Evolutionary conservation across 2,329 filamentous ascomycete genomes (phyloP).

Genomic region (Penicillium sp.): DNA sequence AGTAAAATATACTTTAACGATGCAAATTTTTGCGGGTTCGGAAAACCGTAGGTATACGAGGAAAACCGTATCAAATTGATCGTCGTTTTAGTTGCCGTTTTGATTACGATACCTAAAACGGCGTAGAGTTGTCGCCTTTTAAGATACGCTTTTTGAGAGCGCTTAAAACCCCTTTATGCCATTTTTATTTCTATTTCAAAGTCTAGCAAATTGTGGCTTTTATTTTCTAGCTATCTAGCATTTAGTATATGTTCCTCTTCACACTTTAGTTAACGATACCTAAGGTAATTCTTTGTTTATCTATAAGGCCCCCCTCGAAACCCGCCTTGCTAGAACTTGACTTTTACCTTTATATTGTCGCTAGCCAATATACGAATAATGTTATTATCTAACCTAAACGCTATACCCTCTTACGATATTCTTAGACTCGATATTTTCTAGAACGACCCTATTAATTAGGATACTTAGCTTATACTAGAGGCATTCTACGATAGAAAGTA

Average conservation of each 20-base stretch:
- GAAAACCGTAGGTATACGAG: constrained; percentile 1
- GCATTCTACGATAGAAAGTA: background rate
- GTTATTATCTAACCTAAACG: background rate
- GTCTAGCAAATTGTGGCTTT: background rate
- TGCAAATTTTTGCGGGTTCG: background rate
- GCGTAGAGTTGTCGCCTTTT: background rate
- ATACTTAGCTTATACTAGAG: constrained; percentile 1
- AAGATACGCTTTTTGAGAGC: constrained; percentile 1
- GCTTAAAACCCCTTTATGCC: background rate
- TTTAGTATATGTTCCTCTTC: constrained; percentile 1
- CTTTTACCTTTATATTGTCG: background rate
- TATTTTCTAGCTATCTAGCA: background rate
- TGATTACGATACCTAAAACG: constrained; percentile 1
- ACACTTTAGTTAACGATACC: background rate
- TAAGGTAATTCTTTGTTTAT: background rate
- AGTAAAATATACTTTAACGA: background rate
- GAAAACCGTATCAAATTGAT: constrained; percentile 1
- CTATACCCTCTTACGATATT: background rate
- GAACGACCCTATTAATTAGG: constrained; percentile 3
- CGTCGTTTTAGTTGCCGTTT: background rate
- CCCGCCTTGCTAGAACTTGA: background rate
- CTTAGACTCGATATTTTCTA: background rate
- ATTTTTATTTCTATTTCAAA: background rate
- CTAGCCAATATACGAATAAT: background rate
- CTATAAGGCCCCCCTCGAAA: background rate